These are phyloP conservation scores for Boletus pseudo-olivaceus DNA, from an alignment of 768 basidiomycete genomes.

Conservation along the genomic window DNA sequence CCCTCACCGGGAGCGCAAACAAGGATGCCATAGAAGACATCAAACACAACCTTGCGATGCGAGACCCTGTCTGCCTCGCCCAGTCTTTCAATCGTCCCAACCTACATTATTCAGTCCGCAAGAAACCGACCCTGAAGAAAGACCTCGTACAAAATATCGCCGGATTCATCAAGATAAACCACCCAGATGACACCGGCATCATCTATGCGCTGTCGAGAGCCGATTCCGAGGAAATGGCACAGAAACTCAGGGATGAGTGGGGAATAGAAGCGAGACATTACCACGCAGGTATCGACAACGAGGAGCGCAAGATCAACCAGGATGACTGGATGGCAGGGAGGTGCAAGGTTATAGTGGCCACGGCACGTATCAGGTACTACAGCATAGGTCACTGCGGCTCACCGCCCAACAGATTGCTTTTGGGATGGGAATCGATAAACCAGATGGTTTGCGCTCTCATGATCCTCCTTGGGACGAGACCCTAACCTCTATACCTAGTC, in stretches of 20 bases:
- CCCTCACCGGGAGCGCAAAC: constrained; percentile 94
- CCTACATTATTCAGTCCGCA: constrained; percentile 66
- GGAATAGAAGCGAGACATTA: constrained; percentile 72
- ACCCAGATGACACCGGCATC: constrained; percentile 66
- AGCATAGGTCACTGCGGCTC: neutral
- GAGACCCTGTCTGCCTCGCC: constrained; percentile 51
- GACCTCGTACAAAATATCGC: constrained; percentile 59
- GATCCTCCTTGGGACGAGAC: neutral
- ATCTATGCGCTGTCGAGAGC: constrained; percentile 76
- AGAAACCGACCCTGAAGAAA: constrained; percentile 42
- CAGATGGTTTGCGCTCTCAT: constrained; percentile 49
- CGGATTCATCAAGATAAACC: constrained; percentile 58
- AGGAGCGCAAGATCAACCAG: constrained; percentile 62
- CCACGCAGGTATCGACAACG: constrained; percentile 72
- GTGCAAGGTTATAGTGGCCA: constrained; percentile 87
- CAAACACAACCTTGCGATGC: constrained; percentile 61
- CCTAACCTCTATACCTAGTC: constrained; percentile 43
- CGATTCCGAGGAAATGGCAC: constrained; percentile 80
- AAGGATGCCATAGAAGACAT: constrained; percentile 76
- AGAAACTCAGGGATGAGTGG: constrained; percentile 52
- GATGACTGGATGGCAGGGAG: constrained; percentile 69
- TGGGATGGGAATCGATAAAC: constrained; percentile 95
- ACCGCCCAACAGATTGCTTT: constrained; percentile 70
- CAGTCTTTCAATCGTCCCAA: constrained; percentile 96
- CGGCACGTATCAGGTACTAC: constrained; percentile 47